phyloP scores from a whole-genome alignment of 2,329 filamentous ascomycete genomes.

The Venturia oleaginea region DNA sequence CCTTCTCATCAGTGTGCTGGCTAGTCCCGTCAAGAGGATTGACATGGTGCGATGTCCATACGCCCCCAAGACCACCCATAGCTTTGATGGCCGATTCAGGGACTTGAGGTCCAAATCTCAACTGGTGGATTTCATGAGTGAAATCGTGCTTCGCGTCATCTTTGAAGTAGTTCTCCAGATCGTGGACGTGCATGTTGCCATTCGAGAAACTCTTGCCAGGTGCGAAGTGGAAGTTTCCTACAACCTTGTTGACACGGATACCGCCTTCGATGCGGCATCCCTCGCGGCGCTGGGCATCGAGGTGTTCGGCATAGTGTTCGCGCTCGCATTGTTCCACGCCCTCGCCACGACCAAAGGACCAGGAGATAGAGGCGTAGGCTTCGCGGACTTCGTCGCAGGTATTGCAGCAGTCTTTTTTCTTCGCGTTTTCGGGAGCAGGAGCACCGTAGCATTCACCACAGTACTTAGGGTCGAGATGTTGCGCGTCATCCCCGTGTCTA shows the following conservation, averaged over 20 bases:
- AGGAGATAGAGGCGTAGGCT: constrained; percentile 79
- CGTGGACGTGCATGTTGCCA: constrained; percentile 95
- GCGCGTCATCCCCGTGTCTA: constrained; percentile 57
- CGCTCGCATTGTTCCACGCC: constrained; percentile 90
- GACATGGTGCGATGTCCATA: constrained; percentile 80
- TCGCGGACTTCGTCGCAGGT: constrained; percentile 95
- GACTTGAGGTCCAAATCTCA: constrained; percentile 88
- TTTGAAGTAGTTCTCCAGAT: constrained; percentile 90
- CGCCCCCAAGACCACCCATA: constrained; percentile 45
- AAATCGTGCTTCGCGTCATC: constrained; percentile 71
- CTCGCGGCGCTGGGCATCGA: constrained; percentile 81
- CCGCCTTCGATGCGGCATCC: constrained; percentile 90
- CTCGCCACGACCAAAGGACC: constrained; percentile 90
- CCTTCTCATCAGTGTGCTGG: constrained; percentile 70
- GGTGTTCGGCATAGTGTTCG: constrained; percentile 83
- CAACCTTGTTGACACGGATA: constrained; percentile 93
- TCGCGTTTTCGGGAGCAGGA: constrained; percentile 56
- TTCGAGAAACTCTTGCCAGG: constrained; percentile 93
- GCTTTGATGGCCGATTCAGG: constrained; percentile 53
- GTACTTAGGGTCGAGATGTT: constrained; percentile 82
- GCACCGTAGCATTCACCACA: constrained; percentile 93
- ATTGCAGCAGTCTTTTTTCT: constrained; percentile 87
- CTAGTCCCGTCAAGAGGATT: constrained; percentile 79
- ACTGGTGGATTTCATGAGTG: constrained; percentile 75
- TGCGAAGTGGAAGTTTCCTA: constrained; percentile 97